Evolutionary conservation across 305 asterid genomes (phyloP).

Genomic region (Rubia balearica): DNA sequence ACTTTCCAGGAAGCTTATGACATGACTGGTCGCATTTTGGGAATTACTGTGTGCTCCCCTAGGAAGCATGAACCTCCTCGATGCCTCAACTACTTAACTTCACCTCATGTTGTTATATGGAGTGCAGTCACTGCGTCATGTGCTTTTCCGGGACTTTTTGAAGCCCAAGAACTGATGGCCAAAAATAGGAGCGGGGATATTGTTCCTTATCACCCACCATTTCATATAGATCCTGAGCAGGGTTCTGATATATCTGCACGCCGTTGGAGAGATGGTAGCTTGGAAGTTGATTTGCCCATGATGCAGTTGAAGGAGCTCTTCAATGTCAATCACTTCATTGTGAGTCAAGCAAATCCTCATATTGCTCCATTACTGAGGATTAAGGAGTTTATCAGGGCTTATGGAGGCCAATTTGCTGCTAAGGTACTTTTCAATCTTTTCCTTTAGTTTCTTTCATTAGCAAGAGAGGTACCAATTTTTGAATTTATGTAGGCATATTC

Average conservation of each 20-base stretch:
- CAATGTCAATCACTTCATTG: constrained; percentile 90
- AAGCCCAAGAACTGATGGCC: constrained; percentile 98
- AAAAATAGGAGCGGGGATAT: constrained; percentile 82
- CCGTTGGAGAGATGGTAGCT: constrained; percentile 97
- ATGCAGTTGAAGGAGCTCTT: constrained; percentile 93
- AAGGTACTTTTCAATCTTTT: constrained; percentile 43
- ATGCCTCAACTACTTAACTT: constrained; percentile 90
- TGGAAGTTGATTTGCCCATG: constrained; percentile 96
- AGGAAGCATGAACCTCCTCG: constrained; percentile 98
- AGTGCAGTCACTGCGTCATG: constrained; percentile 97
- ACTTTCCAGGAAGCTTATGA: constrained; percentile 96
- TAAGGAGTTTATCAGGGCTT: constrained; percentile 76
- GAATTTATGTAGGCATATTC: background rate
- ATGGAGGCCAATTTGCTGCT: constrained; percentile 92
- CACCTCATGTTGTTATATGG: constrained; percentile 97
- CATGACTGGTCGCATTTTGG: constrained; percentile 80
- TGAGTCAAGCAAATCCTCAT: constrained; percentile 95
- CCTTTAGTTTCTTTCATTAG: background rate
- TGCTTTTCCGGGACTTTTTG: constrained; percentile 93
- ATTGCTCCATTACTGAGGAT: constrained; percentile 78
- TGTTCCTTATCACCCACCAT: constrained; percentile 94
- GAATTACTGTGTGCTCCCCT: constrained; percentile 90
- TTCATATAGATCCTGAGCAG: constrained; percentile 75
- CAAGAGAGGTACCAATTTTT: background rate
- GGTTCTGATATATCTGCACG: constrained; percentile 49